phyloP scores from a whole-genome alignment of 2,329 filamentous ascomycete genomes.

The Acrodontium crateriforme region DNA sequence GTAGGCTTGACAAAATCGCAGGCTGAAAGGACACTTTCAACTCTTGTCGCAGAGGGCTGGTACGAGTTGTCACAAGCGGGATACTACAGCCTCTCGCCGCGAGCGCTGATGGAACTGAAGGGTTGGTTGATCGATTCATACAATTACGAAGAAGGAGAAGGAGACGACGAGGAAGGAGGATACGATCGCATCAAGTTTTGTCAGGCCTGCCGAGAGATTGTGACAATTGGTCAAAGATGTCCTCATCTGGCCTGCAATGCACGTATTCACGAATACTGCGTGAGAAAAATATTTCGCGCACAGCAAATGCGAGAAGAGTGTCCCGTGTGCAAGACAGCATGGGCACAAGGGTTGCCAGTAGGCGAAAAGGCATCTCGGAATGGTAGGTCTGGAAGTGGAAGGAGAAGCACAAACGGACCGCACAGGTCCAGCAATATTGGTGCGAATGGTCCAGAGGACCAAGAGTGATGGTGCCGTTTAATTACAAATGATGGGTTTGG shows the following conservation, averaged over 20 bases:
- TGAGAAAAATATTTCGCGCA: constrained; percentile 57
- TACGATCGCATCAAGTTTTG: constrained; percentile 74
- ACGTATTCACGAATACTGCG: constrained; percentile 65
- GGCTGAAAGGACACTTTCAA: constrained; percentile 57
- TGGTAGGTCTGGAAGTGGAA: constrained; percentile 1
- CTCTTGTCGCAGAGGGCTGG: constrained; percentile 69
- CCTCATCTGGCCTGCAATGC: constrained; percentile 50
- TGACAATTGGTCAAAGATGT: constrained; percentile 75
- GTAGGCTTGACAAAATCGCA: constrained; percentile 56
- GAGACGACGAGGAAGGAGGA: constrained; percentile 31
- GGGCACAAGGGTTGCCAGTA: constrained; percentile 38
- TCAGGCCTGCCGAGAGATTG: constrained; percentile 74
- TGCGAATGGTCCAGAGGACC: constrained; percentile 1
- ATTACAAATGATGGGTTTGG: not conserved
- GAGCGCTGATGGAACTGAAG: constrained; percentile 72
- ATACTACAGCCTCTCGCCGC: constrained; percentile 63
- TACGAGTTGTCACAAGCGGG: constrained; percentile 58
- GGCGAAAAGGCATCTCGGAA: constrained; percentile 35
- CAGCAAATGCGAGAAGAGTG: constrained; percentile 46
- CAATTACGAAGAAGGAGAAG: constrained; percentile 47
- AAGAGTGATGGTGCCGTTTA: constrained; percentile 2
- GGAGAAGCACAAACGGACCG: constrained; percentile 8
- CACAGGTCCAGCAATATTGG: constrained; percentile 5
- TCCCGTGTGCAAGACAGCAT: constrained; percentile 40
- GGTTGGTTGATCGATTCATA: constrained; percentile 79